phyloP scores from a whole-genome alignment of 495 filamentous ascomycete genomes.

The Penicillium psychrofluorescens region DNA sequence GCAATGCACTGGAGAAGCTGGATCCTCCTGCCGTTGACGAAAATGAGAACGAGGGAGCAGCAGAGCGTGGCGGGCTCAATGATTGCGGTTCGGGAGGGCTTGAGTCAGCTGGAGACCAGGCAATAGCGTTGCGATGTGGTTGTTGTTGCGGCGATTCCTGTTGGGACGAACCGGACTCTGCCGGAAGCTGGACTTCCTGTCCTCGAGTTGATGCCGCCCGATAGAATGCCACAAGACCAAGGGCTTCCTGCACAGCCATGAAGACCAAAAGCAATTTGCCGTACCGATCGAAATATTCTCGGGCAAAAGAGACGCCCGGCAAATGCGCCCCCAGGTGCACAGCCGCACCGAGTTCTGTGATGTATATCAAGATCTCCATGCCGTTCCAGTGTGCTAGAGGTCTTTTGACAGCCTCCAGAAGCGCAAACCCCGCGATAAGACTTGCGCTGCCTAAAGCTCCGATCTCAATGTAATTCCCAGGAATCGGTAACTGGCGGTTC shows the following conservation, averaged over 20 bases:
- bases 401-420: conserved; percentile 30
- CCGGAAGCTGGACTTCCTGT: conserved; percentile 1
- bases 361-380: conserved; percentile 37
- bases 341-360: conserved; percentile 32
- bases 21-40: conserved; percentile 19
- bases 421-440: conserved; percentile 33
- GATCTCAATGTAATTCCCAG: conserved; percentile 35
- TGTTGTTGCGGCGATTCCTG: not conserved
- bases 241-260: conserved; percentile 32
- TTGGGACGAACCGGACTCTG: conserved; percentile 1
- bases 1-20: conserved; percentile 26
- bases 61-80: conserved; percentile 11
- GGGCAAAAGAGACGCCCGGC: conserved; percentile 19
- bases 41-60: conserved; percentile 26
- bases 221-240: conserved; percentile 24
- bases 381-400: conserved; percentile 33
- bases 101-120: conserved; percentile 8
- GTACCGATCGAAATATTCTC: conserved; percentile 37
- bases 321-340: conserved; percentile 35
- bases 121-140: conserved; percentile 2
- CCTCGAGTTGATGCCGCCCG: conserved; percentile 1
- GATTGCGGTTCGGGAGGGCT: conserved; percentile 8
- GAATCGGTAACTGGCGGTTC: conserved; percentile 22
- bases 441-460: conserved; percentile 33
- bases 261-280: conserved; percentile 35